These are phyloP conservation scores for Novakomyces olei DNA, from an alignment of 805 yeast genomes.

Conservation along the genomic window DNA sequence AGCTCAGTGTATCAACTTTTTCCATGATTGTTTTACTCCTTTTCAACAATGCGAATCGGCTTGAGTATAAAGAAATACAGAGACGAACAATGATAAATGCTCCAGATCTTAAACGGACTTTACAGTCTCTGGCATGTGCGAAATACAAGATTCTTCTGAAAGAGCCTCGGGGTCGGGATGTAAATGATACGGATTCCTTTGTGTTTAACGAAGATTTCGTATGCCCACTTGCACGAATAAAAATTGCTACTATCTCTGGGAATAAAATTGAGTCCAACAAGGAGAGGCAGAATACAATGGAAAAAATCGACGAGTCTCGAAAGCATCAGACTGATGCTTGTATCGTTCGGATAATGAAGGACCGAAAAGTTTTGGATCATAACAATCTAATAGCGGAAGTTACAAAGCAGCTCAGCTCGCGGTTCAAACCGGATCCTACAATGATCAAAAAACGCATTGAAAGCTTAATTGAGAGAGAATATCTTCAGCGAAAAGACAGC, in stretches of 20 bases:
- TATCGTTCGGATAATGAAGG: constrained; percentile 66
- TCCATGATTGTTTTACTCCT: constrained; percentile 60
- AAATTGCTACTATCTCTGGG: constrained; percentile 20
- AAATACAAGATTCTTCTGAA: constrained; percentile 54
- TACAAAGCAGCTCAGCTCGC: constrained; percentile 30
- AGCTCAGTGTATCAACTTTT: constrained; percentile 56
- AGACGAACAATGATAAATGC: constrained; percentile 51
- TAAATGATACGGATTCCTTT: constrained; percentile 41
- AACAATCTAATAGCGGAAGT: constrained; percentile 47
- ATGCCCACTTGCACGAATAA: constrained; percentile 44
- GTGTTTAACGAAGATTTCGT: constrained; percentile 45
- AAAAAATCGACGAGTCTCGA: constrained; percentile 39
- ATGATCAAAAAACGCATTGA: constrained; percentile 54
- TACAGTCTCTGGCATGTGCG: constrained; percentile 68
- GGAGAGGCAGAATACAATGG: constrained; percentile 29
- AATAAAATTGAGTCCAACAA: constrained; percentile 26
- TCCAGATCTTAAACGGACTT: constrained; percentile 48
- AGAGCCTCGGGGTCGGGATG: constrained; percentile 50
- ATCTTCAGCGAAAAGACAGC: constrained; percentile 45
- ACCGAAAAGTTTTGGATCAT: constrained; percentile 34
- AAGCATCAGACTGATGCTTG: constrained; percentile 61
- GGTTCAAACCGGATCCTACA: constrained; percentile 49
- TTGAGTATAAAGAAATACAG: constrained; percentile 39
- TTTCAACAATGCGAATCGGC: constrained; percentile 33
- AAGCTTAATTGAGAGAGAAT: constrained; percentile 58